Evolutionary conservation across 805 yeast species (phyloP).

Genomic region (Priceomyces carsonii): DNA sequence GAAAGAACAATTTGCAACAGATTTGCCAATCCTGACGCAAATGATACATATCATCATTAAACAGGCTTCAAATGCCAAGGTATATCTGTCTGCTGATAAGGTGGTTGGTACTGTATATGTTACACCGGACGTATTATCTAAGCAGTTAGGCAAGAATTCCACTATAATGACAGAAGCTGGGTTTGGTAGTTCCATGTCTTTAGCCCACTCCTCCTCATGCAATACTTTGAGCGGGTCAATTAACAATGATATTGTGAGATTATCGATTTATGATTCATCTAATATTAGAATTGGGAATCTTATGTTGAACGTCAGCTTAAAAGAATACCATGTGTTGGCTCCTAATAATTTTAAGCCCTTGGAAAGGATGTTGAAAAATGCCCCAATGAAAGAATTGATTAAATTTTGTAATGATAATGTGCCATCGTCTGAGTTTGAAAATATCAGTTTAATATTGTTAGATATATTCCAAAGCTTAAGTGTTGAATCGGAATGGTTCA

Average conservation of each 20-base stretch:
- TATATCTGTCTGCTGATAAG: constrained; percentile 35
- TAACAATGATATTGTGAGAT: constrained; percentile 40
- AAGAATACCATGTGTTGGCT: constrained; percentile 60
- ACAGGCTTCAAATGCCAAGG: constrained; percentile 20
- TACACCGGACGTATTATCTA: constrained; percentile 50
- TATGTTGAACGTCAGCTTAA: constrained; percentile 49
- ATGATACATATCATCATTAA: constrained; percentile 52
- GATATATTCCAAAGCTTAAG: constrained; percentile 75
- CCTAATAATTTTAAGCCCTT: constrained; percentile 60
- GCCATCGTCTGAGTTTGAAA: constrained; percentile 48
- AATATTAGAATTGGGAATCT: constrained; percentile 57
- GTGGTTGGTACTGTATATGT: constrained; percentile 55
- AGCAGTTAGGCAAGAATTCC: constrained; percentile 29
- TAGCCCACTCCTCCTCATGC: constrained; percentile 14
- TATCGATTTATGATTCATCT: constrained; percentile 44
- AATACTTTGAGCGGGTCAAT: constrained; percentile 4
- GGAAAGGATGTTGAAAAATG: constrained; percentile 57
- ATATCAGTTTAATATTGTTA: constrained; percentile 57
- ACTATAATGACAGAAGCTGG: constrained; percentile 33
- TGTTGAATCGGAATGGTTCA: constrained; percentile 72
- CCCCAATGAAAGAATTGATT: constrained; percentile 55
- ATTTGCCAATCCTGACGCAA: constrained; percentile 56
- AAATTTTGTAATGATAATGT: constrained; percentile 44
- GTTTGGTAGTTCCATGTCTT: constrained; percentile 22
- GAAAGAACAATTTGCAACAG: constrained; percentile 74